Evolutionary conservation across 768 basidiomycete species (phyloP).

Genomic region (Serpula lacrymans): DNA sequence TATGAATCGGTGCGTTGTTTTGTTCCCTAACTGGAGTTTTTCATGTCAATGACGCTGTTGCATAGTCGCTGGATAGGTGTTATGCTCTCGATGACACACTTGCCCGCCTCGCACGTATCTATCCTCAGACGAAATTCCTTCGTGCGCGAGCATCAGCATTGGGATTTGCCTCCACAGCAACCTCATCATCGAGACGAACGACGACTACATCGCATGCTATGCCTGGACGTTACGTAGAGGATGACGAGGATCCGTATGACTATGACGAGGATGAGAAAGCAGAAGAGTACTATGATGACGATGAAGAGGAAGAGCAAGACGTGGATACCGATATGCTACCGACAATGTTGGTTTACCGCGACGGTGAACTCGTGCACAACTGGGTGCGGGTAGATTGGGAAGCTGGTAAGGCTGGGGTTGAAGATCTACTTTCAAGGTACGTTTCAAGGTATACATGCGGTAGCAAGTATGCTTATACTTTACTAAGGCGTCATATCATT

Average conservation of each 20-base stretch:
- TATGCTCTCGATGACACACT: constrained; percentile 66
- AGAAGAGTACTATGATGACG: constrained; percentile 34
- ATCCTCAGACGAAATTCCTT: constrained; percentile 77
- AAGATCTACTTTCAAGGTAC: constrained; percentile 65
- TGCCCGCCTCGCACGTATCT: constrained; percentile 61
- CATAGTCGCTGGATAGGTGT: constrained; percentile 73
- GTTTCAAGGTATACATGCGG: neutral
- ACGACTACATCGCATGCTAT: constrained; percentile 9
- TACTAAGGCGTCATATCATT: constrained; percentile 24
- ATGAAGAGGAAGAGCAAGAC: constrained; percentile 53
- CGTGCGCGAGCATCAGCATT: constrained; percentile 72
- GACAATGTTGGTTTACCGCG: constrained; percentile 73
- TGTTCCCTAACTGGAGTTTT: constrained; percentile 1
- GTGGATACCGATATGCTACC: constrained; percentile 80
- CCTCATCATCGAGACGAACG: constrained; percentile 14
- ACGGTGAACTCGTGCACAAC: constrained; percentile 79
- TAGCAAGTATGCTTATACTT: neutral
- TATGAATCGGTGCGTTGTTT: constrained; percentile 66
- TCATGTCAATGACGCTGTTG: constrained; percentile 3
- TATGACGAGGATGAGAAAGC: constrained; percentile 29
- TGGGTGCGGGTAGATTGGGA: constrained; percentile 92
- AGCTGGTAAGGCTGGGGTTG: constrained; percentile 61
- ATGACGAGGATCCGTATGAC: constrained; percentile 47
- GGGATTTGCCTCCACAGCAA: constrained; percentile 55
- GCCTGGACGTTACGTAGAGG: constrained; percentile 24